Percentiles rank a stretch among this genome's conserved stretches.
Conservation (phyloP, 805 yeast species). For the Soucietia sequanensis region DNA sequence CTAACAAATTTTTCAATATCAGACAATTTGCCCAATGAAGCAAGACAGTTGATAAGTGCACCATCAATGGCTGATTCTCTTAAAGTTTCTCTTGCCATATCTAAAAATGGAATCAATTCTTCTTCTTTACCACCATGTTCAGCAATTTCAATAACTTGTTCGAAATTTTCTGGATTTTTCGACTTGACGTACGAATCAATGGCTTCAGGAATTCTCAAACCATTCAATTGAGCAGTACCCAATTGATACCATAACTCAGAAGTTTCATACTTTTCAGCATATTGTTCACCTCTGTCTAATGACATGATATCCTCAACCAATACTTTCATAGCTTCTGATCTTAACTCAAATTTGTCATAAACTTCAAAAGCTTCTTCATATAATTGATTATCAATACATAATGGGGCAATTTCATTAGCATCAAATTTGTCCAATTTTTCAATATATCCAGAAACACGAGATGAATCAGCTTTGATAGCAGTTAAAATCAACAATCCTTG, state of each 20-base stretch:
- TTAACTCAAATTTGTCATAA: conserved; percentile 78
- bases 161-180: conserved; percentile 84
- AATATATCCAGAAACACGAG: conserved; percentile 78
- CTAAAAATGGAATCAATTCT: conserved; percentile 80
- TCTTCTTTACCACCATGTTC: conserved; percentile 96
- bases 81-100: conserved; percentile 87
- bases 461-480: conserved; percentile 91
- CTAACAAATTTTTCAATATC: conserved; percentile 85
- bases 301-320: conserved; percentile 92
- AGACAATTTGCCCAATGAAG: conserved; percentile 66
- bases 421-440: conserved; percentile 90
- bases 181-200: conserved; percentile 90
- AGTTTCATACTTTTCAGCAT: conserved; percentile 84
- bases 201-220: conserved; percentile 87
- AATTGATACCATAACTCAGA: conserved; percentile 92
- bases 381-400: conserved; percentile 84
- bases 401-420: conserved; percentile 89
- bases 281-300: conserved; percentile 89
- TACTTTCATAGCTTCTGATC: conserved; percentile 80
- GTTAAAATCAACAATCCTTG: conserved; percentile 92
- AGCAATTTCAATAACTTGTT: conserved; percentile 87
- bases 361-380: conserved; percentile 94
- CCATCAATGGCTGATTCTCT: conserved; percentile 94
- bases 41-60: conserved; percentile 83
- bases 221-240: conserved; percentile 95